phyloP scores from a whole-genome alignment of 805 yeast species.

The Ogataea henricii region DNA sequence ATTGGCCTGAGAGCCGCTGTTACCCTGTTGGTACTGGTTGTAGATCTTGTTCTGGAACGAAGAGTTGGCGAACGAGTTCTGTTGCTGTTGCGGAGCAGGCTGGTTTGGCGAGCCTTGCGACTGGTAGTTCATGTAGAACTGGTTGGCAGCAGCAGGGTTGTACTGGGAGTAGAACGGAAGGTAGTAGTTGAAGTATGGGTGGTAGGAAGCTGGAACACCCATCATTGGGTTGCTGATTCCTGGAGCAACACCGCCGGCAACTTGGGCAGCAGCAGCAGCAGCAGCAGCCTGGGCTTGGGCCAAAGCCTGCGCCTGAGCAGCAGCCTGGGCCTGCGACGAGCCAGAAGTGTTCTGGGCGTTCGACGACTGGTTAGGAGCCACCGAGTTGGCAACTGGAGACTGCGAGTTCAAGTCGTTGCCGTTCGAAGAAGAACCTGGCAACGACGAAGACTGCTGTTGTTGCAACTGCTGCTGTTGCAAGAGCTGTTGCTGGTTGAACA shows the following conservation, averaged over 20 bases:
- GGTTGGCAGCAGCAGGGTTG: conserved; percentile 30
- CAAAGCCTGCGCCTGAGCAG: conserved; percentile 19
- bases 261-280: conserved; percentile 20
- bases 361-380: conserved; percentile 18
- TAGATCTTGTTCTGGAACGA: conserved; percentile 31
- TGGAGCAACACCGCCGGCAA: conserved; percentile 23
- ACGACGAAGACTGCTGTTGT: conserved; percentile 21
- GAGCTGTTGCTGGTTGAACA: conserved; percentile 25
- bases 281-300: conserved; percentile 22
- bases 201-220: conserved; percentile 34
- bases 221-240: conserved; percentile 33
- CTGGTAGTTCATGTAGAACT: conserved; percentile 31
- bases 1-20: conserved; percentile 12
- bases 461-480: conserved; percentile 20
- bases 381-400: conserved; percentile 24
- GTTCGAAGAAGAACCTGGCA: conserved; percentile 18
- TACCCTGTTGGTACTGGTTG: conserved; percentile 29
- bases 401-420: conserved; percentile 19
- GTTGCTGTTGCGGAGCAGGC: conserved; percentile 25
- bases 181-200: conserved; percentile 36
- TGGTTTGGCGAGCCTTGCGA: conserved; percentile 29
- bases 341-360: conserved; percentile 15
- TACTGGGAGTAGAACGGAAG: conserved; percentile 33
- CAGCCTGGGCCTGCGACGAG: conserved; percentile 13
- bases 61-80: conserved; percentile 23